Evolutionary conservation across 139 green algal genomes (phyloP).

Genomic region (Haematococcus sp.): DNA sequence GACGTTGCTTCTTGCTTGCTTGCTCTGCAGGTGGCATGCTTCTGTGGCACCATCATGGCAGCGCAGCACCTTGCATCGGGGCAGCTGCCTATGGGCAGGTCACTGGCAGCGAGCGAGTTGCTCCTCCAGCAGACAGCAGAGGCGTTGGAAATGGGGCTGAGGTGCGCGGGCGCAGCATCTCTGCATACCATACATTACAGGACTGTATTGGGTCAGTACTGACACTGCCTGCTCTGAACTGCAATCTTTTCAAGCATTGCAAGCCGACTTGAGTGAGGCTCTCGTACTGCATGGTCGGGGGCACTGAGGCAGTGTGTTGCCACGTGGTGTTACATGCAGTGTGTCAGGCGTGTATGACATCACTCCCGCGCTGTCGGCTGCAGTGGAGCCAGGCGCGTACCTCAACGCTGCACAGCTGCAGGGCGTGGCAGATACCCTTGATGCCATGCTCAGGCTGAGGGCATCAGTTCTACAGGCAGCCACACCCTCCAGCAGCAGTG

Average conservation of each 20-base stretch:
- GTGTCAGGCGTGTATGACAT: slow-evolving; percentile 57
- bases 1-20: too few species aligned
- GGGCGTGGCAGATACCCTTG: slow-evolving; percentile 62
- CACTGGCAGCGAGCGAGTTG: slow-evolving; percentile 48
- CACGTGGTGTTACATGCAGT: slow-evolving; percentile 5
- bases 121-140: slow-evolving; percentile 76
- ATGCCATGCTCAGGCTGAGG: slow-evolving; percentile 30
- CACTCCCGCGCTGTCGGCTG: slow-evolving; percentile 48
- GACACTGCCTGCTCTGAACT: neutral
- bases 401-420: slow-evolving; percentile 68
- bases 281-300: too few species aligned
- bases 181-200: neutral
- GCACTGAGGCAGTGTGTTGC: too few species aligned
- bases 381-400: slow-evolving; percentile 8
- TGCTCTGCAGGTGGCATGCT: slow-evolving; percentile 67
- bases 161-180: neutral
- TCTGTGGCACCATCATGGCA: slow-evolving; percentile 64
- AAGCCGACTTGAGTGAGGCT: too few species aligned
- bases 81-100: slow-evolving; percentile 44
- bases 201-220: neutral
- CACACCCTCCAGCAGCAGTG: neutral
- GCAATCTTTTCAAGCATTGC: too few species aligned
- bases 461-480: neutral
- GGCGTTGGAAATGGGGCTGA: slow-evolving; percentile 41
- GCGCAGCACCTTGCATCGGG: slow-evolving; percentile 39